Evolutionary conservation across 805 yeast species (phyloP).

Genomic region (Barnettozyma wickerhamii): DNA sequence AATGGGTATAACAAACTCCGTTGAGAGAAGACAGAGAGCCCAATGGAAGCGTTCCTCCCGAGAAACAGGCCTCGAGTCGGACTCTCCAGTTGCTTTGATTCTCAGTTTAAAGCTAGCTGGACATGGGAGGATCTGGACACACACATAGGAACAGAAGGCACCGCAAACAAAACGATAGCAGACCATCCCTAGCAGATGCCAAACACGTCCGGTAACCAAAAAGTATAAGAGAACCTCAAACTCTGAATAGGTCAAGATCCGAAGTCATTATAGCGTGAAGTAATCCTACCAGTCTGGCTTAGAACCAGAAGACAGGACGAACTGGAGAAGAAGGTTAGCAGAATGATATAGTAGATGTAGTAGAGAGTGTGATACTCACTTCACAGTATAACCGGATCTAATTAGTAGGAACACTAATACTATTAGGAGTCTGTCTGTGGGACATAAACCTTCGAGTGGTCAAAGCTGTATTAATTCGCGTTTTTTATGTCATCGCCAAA

Average conservation of each 20-base stretch:
- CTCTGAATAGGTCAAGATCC: background rate
- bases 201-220: constrained; percentile 7
- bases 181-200: background rate
- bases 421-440: background rate
- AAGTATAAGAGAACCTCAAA: constrained; percentile 5
- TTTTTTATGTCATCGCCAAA: too few species aligned
- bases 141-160: too few species aligned
- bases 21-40: constrained; percentile 22
- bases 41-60: background rate
- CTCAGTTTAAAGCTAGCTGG: constrained; percentile 5
- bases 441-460: too few species aligned
- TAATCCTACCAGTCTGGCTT: background rate
- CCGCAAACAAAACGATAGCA: too few species aligned
- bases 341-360: background rate
- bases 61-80: background rate
- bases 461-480: too few species aligned
- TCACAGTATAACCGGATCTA: background rate
- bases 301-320: background rate
- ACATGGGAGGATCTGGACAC: background rate
- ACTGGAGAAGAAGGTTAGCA: background rate
- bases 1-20: constrained; percentile 33
- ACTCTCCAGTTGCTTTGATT: constrained; percentile 1
- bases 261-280: background rate
- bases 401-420: background rate
- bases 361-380: background rate